These are phyloP conservation scores for Phialemoniopsis sp. DNA, from an alignment of 2,329 filamentous ascomycete species.

Conservation along the genomic window DNA sequence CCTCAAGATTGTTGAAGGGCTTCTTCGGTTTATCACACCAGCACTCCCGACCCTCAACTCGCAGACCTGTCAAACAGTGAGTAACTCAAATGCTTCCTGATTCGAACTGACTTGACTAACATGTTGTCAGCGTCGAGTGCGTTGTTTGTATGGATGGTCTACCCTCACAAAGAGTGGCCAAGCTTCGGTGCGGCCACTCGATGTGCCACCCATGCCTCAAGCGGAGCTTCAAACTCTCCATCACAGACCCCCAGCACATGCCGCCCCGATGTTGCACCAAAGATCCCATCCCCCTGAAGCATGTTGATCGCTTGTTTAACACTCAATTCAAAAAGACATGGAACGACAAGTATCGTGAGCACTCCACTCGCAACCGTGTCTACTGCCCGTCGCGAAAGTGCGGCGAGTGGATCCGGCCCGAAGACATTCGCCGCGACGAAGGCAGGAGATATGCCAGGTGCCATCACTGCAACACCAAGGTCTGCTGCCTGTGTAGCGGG, in stretches of 20 bases:
- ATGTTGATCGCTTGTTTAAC: conserved; percentile 74
- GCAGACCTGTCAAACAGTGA: conserved; percentile 15
- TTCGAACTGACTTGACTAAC: conserved; percentile 6
- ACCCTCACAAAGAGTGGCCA: conserved; percentile 58
- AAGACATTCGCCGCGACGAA: conserved; percentile 56
- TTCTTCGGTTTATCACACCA: conserved; percentile 11
- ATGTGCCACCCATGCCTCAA: conserved; percentile 79
- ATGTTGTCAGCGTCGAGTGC: conserved; percentile 58
- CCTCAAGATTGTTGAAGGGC: conserved; percentile 18
- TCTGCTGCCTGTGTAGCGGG: conserved; percentile 70
- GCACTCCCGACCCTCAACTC: too few species aligned
- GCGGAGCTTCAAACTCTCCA: conserved; percentile 69
- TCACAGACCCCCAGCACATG: conserved; percentile 77
- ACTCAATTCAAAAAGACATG: conserved; percentile 70
- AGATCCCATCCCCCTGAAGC: conserved; percentile 68
- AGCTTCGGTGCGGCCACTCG: conserved; percentile 72
- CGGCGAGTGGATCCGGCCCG: conserved; percentile 75
- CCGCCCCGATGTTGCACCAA: conserved; percentile 76
- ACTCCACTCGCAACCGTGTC: conserved; percentile 67
- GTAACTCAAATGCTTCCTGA: conserved; percentile 7
- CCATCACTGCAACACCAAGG: conserved; percentile 65
- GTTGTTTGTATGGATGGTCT: conserved; percentile 69
- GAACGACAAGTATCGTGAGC: conserved; percentile 79
- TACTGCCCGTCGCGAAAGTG: conserved; percentile 74
- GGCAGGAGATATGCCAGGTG: conserved; percentile 67